Evolutionary conservation across 768 basidiomycete species (phyloP).

Genomic region (Crassisporium funariophilum): DNA sequence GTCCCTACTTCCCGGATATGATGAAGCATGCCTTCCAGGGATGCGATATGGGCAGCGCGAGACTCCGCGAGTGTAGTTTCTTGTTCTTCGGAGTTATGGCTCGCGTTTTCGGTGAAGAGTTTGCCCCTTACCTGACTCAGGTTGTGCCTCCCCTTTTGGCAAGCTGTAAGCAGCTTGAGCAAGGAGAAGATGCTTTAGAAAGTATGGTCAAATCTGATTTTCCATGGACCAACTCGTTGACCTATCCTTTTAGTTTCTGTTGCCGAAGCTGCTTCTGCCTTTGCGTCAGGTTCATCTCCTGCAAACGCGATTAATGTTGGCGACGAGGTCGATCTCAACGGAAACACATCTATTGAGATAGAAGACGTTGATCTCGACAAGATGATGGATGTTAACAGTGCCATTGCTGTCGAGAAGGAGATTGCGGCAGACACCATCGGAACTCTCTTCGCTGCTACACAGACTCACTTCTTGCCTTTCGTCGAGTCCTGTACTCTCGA

Average conservation of each 20-base stretch:
- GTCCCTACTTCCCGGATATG: constrained; percentile 93
- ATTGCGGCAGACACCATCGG: constrained; percentile 97
- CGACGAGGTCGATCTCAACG: constrained; percentile 55
- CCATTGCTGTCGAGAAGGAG: constrained; percentile 98
- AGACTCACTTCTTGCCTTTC: constrained; percentile 85
- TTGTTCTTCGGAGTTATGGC: constrained; percentile 99
- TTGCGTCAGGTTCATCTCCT: constrained; percentile 75
- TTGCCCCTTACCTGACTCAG: constrained; percentile 80
- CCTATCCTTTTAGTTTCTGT: constrained; percentile 43
- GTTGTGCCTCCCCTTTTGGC: constrained; percentile 85
- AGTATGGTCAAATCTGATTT: constrained; percentile 35
- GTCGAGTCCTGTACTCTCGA: constrained; percentile 82
- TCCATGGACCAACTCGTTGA: constrained; percentile 5
- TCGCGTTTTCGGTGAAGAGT: constrained; percentile 94
- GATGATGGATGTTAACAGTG: constrained; percentile 90
- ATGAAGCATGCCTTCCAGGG: constrained; percentile 96
- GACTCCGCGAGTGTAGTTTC: constrained; percentile 94
- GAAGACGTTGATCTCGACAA: constrained; percentile 86
- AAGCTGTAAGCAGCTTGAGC: constrained; percentile 83
- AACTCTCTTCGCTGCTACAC: constrained; percentile 82
- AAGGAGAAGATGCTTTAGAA: constrained; percentile 56
- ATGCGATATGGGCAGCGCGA: constrained; percentile 80
- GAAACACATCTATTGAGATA: constrained; percentile 60
- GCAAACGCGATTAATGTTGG: constrained; percentile 67
- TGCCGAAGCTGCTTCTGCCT: constrained; percentile 58